A percentile compares a stretch with the other conserved stretches of the same genome.
These are phyloP conservation scores for Dissophora globulifera DNA, from an alignment of 192 early-diverging fungal species.

Conservation along the genomic window DNA sequence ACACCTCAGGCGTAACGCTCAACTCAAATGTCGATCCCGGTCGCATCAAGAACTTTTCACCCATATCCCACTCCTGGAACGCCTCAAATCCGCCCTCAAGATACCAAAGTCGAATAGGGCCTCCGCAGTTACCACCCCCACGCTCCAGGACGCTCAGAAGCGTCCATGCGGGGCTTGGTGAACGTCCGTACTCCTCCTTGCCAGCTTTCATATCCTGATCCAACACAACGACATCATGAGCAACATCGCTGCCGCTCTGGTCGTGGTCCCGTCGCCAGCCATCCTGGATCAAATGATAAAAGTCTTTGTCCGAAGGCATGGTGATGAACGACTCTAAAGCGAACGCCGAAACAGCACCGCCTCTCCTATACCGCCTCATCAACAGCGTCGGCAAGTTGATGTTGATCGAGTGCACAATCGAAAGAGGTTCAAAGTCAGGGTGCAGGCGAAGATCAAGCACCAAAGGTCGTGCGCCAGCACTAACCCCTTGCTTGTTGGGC, in stretches of 20 bases:
- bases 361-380: slow-evolving; percentile 60
- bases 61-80: slow-evolving; percentile 54
- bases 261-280: slow-evolving; percentile 33
- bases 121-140: slow-evolving; percentile 35
- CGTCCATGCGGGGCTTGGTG: slow-evolving; percentile 62
- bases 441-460: slow-evolving; percentile 33
- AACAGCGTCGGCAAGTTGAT: slow-evolving; percentile 65
- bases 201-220: slow-evolving; percentile 62
- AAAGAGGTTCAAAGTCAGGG: slow-evolving; percentile 39
- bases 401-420: slow-evolving; percentile 58
- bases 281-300: slow-evolving; percentile 47
- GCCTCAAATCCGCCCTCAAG: slow-evolving; percentile 64
- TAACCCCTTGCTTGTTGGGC: background rate
- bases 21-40: slow-evolving; percentile 24
- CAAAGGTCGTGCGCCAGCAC: slow-evolving; percentile 29
- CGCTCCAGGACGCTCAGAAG: slow-evolving; percentile 58
- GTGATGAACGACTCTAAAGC: slow-evolving; percentile 64
- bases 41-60: slow-evolving; percentile 24
- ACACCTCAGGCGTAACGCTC: background rate
- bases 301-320: slow-evolving; percentile 57
- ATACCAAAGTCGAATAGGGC: slow-evolving; percentile 46
- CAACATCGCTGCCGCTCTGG: slow-evolving; percentile 3
- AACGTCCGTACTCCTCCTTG: slow-evolving; percentile 48
- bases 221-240: slow-evolving; percentile 54
- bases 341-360: slow-evolving; percentile 61